These are phyloP conservation scores for Colletotrichum abscissum DNA, from an alignment of 2,329 filamentous ascomycete species.

Conservation along the genomic window DNA sequence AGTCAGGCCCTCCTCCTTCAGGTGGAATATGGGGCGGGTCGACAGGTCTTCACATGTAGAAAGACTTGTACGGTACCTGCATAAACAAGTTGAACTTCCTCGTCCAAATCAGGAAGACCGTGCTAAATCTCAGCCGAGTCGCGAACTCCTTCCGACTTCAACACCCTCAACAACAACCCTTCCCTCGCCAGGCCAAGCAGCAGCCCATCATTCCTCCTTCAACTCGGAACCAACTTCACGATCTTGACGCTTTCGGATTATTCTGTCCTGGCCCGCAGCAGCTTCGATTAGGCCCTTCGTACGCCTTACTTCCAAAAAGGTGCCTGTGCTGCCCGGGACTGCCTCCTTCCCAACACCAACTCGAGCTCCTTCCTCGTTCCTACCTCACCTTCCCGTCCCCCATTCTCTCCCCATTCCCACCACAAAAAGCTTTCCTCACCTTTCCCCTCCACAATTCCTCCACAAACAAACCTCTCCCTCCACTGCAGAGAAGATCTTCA, in stretches of 20 bases:
- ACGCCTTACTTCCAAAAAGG: background rate
- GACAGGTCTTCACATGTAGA: background rate
- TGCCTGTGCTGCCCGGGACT: background rate
- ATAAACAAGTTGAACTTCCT: background rate
- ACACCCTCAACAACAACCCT: background rate
- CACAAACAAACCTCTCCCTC: conserved; percentile 14
- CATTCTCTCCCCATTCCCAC: background rate
- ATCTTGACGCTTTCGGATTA: background rate
- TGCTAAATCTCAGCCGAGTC: background rate
- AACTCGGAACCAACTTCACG: background rate
- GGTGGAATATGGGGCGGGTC: background rate
- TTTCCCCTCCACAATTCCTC: conserved; percentile 8
- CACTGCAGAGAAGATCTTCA: conserved; percentile 8
- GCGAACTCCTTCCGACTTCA: background rate
- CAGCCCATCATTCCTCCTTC: conserved; percentile 1
- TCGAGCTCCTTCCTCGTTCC: conserved; percentile 10
- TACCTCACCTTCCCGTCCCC: background rate
- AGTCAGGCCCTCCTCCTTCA: background rate
- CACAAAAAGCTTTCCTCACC: conserved; percentile 8
- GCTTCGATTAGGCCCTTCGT: background rate
- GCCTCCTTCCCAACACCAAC: conserved; percentile 24
- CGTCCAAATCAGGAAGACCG: background rate
- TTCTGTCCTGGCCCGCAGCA: background rate
- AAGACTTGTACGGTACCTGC: background rate
- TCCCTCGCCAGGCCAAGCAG: background rate